These are phyloP conservation scores for Canavalia ensiformis DNA, from an alignment of 306 rosid genomes.

Conservation along the genomic window DNA sequence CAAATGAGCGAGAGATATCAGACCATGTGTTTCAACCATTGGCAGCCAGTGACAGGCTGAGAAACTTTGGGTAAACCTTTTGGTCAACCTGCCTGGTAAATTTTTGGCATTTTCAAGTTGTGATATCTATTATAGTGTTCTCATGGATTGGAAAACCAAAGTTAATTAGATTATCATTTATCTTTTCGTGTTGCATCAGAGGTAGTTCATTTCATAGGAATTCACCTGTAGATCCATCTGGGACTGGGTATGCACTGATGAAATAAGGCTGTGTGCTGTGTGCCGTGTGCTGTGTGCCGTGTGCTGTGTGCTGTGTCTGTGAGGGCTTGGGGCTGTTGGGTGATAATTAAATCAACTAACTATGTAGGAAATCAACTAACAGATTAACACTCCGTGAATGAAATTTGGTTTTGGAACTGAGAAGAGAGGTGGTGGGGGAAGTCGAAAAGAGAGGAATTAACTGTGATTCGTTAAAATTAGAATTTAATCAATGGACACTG, in stretches of 20 bases:
- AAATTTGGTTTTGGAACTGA: slow-evolving; percentile 26
- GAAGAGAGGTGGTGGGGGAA: slow-evolving; percentile 32
- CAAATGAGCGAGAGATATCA: slow-evolving; percentile 21
- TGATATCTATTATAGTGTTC: slow-evolving; percentile 7
- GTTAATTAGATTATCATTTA: slow-evolving; percentile 15
- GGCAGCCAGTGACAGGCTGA: slow-evolving; percentile 19
- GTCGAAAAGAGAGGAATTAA: slow-evolving; percentile 24
- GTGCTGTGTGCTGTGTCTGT: slow-evolving; percentile 23
- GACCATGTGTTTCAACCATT: slow-evolving; percentile 30
- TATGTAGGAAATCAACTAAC: slow-evolving; percentile 27
- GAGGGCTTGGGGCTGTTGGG: slow-evolving; percentile 27
- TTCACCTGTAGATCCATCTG: slow-evolving; percentile 43
- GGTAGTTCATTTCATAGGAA: slow-evolving; percentile 43
- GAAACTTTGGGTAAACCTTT: slow-evolving; percentile 4
- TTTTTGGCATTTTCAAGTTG: neutral
- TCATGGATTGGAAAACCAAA: slow-evolving; percentile 1
- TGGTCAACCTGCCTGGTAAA: slow-evolving; percentile 11
- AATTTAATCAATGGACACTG: slow-evolving; percentile 14
- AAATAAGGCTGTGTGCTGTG: slow-evolving; percentile 36
- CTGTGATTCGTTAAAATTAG: slow-evolving; percentile 23
- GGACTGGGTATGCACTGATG: slow-evolving; percentile 38
- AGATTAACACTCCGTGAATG: slow-evolving; percentile 37
- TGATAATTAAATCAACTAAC: slow-evolving; percentile 43
- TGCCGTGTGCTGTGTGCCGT: slow-evolving; percentile 23
- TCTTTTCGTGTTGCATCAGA: slow-evolving; percentile 15